Evolutionary conservation across 2,329 filamentous ascomycete genomes (phyloP), one percentile per base, ranked within the genome.

Genomic region (Fusarium torreyae): DNA sequence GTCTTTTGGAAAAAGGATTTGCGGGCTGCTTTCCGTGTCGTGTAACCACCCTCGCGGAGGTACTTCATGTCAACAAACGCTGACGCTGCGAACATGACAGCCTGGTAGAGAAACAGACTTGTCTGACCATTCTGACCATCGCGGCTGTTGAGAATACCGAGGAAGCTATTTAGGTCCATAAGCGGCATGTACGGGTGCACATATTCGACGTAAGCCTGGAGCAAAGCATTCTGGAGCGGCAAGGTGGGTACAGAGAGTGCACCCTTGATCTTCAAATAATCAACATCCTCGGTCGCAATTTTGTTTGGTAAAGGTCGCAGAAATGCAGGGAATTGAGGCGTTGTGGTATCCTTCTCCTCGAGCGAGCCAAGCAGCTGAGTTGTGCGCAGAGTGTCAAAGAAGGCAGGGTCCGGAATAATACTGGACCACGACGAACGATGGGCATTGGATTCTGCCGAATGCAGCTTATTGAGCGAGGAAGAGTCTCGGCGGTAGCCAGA

Each of bases 131-230:
- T 85, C 46, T 87, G 84, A 15, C 92, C 92, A 77, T 96, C 91
- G 13, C 86, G 84, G 59, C 85, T 84, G 73, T 90, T 88, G 68
- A 94, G 85, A 44, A 87, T 85, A 50, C 82, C 76, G 60, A 91
- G 75, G 71, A 91, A 86, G 77, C 88, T 81, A 77, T 89, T 79
- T 75, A 91, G 75, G 82, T 93, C 94, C 67, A 98, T 82, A 33
- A 97, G 84, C 24, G 95, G 95, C 93, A 98, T 97, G 78, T 93
- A 98, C 1, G 94, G 94, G 78, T 98, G 92, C 9, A 98, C 94
- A 77, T 92, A 97, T 81, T 97, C 92, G 65, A 95, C 86, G 74
- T 96, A 98, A 39, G 90, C 90, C 72, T 91, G 90, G 17, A 98
- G 83, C 43, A 98, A 85, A 62, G 94, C 94, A 77, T 92, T 93